Base-by-base conservation (phyloP, 2,329 filamentous ascomycete species). In the Elsinoe batatas region DNA sequence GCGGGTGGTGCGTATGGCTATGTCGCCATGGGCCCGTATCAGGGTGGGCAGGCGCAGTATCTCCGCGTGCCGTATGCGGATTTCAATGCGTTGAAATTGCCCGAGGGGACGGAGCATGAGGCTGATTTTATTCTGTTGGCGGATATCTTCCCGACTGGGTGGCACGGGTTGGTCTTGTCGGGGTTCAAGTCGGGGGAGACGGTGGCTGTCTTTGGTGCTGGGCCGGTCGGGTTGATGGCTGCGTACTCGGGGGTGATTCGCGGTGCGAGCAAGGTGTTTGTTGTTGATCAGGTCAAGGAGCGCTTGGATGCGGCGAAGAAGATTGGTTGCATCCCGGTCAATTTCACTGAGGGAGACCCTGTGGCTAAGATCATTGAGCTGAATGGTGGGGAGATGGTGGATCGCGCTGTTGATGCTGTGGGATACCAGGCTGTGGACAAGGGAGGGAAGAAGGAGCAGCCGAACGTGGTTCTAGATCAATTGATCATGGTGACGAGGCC, bases 1-100 rank as follows among this genome's bases (percentile, higher is more conserved):
- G 79, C 79, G 1, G 79, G 79, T 5, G 79, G 78, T 7, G 78
- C 79, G 17, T 82, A 81, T 56, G 79, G 81, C 5, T 81, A 84
- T 61, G 81, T 60, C 1, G 58, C 58, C 18, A 61, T 61, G 79
- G 80, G 80, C 1, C 73, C 73, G 1, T 77, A 76, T 58, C 72
- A 76, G 55, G 77, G 75, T 56, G 78, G 79, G 12, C 79, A 84
- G 64, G 83, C 82, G 2, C 80, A 85, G 64, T 85, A 81, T 57
- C 69, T 85, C 15, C 74, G 81, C 3, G 78, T 85, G 1, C 83
- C 83, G 0, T 85, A 80, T 57, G 83, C 82, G 1, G 83, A 85
- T 63, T 84, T 84, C 69, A 85, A 85, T 58, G 79, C 79, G 5
- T 67, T 86, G 32, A 78, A 78, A 54, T 69, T 87, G 1, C 82